Conservation (phyloP, 2,329 filamentous ascomycete species). For the Epichloe elymi region DNA sequence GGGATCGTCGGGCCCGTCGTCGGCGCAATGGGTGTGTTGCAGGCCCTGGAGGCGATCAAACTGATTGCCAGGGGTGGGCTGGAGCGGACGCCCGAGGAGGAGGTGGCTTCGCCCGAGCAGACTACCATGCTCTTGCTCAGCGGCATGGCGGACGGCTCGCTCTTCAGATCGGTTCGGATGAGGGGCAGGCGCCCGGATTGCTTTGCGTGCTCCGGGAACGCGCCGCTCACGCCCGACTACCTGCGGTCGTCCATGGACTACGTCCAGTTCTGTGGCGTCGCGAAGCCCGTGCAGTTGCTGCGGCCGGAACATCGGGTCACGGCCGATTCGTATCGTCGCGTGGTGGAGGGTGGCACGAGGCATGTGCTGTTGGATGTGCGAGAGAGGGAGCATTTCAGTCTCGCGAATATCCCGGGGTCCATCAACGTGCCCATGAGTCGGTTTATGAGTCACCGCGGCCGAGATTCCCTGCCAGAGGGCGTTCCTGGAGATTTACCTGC, state of each 20-base stretch:
- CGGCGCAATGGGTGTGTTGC: slow-evolving; percentile 81
- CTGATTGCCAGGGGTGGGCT: slow-evolving; percentile 42
- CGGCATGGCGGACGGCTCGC: slow-evolving; percentile 20
- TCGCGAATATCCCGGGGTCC: slow-evolving; percentile 63
- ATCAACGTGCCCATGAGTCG: slow-evolving; percentile 51
- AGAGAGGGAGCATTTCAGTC: slow-evolving; percentile 71
- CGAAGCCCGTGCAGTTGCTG: slow-evolving; percentile 41
- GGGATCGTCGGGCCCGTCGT: slow-evolving; percentile 89
- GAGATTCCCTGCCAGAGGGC: slow-evolving; percentile 16
- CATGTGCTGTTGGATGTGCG: slow-evolving; percentile 70
- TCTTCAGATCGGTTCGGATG: slow-evolving; percentile 65
- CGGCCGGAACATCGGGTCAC: slow-evolving; percentile 53
- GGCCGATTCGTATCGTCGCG: slow-evolving; percentile 41
- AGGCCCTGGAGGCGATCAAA: slow-evolving; percentile 81
- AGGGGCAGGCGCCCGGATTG: slow-evolving; percentile 61
- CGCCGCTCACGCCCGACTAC: slow-evolving; percentile 44
- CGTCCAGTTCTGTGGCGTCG: slow-evolving; percentile 67
- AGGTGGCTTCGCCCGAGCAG: slow-evolving; percentile 8
- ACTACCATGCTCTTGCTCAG: slow-evolving; percentile 35
- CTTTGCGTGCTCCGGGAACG: slow-evolving; percentile 57
- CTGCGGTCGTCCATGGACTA: slow-evolving; percentile 63
- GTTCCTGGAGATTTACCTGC: slow-evolving; percentile 24
- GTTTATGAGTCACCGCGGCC: slow-evolving; percentile 39
- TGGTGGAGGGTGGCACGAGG: slow-evolving; percentile 6
- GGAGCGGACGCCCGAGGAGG: slow-evolving; percentile 4